Conservation (phyloP, 345 rosid genomes). For the Brassica nigra region DNA sequence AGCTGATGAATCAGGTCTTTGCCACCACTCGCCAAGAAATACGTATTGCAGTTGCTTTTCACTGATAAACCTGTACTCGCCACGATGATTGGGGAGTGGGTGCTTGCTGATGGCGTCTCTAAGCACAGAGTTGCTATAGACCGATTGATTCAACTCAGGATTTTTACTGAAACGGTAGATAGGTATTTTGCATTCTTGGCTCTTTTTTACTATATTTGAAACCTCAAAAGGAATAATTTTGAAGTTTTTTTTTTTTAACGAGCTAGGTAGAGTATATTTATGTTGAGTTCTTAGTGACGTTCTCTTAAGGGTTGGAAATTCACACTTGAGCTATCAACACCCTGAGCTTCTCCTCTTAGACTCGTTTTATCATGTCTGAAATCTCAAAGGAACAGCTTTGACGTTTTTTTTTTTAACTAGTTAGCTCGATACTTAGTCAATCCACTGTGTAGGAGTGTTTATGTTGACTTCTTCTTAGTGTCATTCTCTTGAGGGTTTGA, state of each 20-base stretch:
- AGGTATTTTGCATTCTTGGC: neutral
- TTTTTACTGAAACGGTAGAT: slow-evolving; percentile 56
- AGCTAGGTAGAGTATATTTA: neutral
- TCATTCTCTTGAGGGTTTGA: too few relatives aligned
- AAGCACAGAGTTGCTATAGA: slow-evolving; percentile 88
- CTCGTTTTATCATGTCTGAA: neutral
- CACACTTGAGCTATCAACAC: too few relatives aligned
- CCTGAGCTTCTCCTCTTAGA: neutral
- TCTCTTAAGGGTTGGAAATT: neutral
- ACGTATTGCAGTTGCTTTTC: slow-evolving; percentile 71
- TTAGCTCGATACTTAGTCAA: neutral
- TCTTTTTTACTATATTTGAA: neutral
- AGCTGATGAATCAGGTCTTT: slow-evolving; percentile 55
- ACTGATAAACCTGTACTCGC: slow-evolving; percentile 53
- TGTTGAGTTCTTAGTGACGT: neutral
- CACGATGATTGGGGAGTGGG: slow-evolving; percentile 73
- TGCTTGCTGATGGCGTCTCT: slow-evolving; percentile 65
- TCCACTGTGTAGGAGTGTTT: neutral
- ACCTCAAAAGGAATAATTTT: neutral
- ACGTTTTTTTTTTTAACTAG: too few relatives aligned
- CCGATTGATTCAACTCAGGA: slow-evolving; percentile 69
- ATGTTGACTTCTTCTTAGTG: too few relatives aligned
- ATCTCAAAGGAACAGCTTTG: too few relatives aligned
- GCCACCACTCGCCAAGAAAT: slow-evolving; percentile 90
- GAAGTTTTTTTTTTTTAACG: neutral